These are phyloP conservation scores for Apophysomyces elegans DNA, from an alignment of 371 early-diverging fungal species.

Conservation along the genomic window DNA sequence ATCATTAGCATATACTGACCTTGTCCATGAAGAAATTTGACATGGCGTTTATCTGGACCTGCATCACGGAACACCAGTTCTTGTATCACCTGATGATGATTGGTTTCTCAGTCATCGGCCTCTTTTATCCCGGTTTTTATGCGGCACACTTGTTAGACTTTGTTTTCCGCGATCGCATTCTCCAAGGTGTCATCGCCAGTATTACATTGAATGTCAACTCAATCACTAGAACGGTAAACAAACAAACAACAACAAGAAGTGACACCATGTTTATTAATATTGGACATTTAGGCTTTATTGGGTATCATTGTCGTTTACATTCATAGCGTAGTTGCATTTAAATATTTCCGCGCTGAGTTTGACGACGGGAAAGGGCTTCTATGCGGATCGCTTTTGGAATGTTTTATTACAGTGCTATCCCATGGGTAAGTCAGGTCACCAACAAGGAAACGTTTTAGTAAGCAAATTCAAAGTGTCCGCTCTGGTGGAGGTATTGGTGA, in stretches of 20 bases:
- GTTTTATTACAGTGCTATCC: slow-evolving; percentile 57
- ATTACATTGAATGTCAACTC: slow-evolving; percentile 60
- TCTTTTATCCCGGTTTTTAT: slow-evolving; percentile 48
- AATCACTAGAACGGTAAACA: slow-evolving; percentile 49
- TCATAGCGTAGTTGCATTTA: slow-evolving; percentile 56
- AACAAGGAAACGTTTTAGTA: neutral
- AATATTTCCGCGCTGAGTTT: slow-evolving; percentile 55
- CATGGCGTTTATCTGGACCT: slow-evolving; percentile 25
- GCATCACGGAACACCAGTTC: slow-evolving; percentile 33
- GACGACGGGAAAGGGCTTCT: slow-evolving; percentile 47
- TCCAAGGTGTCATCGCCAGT: slow-evolving; percentile 65
- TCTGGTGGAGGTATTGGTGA: slow-evolving; percentile 64
- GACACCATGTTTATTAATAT: neutral
- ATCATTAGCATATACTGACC: too few species aligned
- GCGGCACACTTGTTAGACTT: slow-evolving; percentile 60
- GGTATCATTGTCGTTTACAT: slow-evolving; percentile 61
- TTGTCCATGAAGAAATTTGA: slow-evolving; percentile 6
- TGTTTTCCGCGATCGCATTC: slow-evolving; percentile 58
- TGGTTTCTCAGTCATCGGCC: slow-evolving; percentile 43
- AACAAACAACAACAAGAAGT: neutral
- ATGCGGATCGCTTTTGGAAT: slow-evolving; percentile 51
- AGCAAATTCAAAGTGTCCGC: slow-evolving; percentile 35
- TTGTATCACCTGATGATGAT: slow-evolving; percentile 50
- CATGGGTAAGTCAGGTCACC: slow-evolving; percentile 39
- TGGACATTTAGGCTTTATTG: slow-evolving; percentile 30